Base-by-base conservation (phyloP, 768 basidiomycete species). In the Rhizopogon vinicolor region DNA sequence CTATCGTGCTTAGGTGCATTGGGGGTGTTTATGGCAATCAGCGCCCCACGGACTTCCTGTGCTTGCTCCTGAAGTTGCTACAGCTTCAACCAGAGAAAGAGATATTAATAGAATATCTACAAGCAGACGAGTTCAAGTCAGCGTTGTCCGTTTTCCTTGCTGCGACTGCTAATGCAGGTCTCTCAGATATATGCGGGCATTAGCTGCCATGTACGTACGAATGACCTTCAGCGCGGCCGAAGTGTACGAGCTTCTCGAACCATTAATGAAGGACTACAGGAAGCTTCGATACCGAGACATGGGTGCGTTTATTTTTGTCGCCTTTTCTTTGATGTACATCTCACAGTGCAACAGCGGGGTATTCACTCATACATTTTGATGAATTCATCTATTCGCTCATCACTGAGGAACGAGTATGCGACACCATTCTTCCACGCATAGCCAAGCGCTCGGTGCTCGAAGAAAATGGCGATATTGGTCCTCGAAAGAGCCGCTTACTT, bases 21-120 rank as follows among this genome's bases (percentile, higher is more conserved):
- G 97, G 97, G 9, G 97, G 97, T 13, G 95, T 98, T 9, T 95
- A 94, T 72, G 90, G 88, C 58, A 98, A 98, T 70, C 92, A 97
- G 62, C 83, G 87, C 44, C 97, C 97, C 0, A 98, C 95, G 3
- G 87, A 93, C 66, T 99, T 96, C 72, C 74, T 98, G 48, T 95
- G 90, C 65, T 78, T 99, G 41, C 82, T 95, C 46, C 77, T 98
- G 62, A 99, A 99, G 70, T 80, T 99, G 50, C 78, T 99, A 43
- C 96, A 98, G 72, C 86, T 99, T 49, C 97, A 98, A 67, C 97
- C 97, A 3, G 92, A 98, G 73, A 96, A 95, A 69, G 97, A 98
- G 73, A 98, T 99, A 52, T 68, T 98, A 50, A 75, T 98, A 1
- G 97, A 98, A 67, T 99, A 99, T 68, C 75, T 99, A 22, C 83